phyloP scores from a whole-genome alignment of 371 early-diverging fungal species.

The Mortierella sp. region DNA sequence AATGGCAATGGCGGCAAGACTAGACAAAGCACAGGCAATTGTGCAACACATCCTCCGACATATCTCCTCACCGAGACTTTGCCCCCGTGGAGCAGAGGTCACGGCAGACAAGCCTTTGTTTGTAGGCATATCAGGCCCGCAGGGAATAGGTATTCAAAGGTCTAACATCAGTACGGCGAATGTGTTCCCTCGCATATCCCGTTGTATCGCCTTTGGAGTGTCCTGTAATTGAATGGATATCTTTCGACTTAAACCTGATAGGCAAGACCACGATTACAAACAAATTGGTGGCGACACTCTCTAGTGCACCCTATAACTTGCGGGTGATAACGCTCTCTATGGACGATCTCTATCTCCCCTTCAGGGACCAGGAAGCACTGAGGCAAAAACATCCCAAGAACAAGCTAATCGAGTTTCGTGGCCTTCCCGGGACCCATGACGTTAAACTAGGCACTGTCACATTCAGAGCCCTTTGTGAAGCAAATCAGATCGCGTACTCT shows the following conservation, averaged over 20 bases:
- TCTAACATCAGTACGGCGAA: constrained; percentile 13
- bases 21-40: constrained; percentile 42
- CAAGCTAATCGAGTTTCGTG: constrained; percentile 79
- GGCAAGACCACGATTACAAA: constrained; percentile 79
- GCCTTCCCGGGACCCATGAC: constrained; percentile 93
- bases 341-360: constrained; percentile 90
- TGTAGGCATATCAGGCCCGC: constrained; percentile 82
- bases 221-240: too few species aligned
- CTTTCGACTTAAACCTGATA: too few species aligned
- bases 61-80: constrained; percentile 31
- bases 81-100: constrained; percentile 26
- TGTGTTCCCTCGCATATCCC: too few species aligned
- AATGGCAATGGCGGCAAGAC: constrained; percentile 19
- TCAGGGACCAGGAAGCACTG: constrained; percentile 69
- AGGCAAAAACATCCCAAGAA: constrained; percentile 67
- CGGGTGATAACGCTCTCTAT: constrained; percentile 77
- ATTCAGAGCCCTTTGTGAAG: constrained; percentile 60
- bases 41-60: constrained; percentile 44
- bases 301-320: constrained; percentile 59
- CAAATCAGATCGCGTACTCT: constrained; percentile 24
- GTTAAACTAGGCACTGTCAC: constrained; percentile 66
- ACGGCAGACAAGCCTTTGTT: constrained; percentile 64
- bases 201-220: too few species aligned
- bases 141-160: constrained; percentile 71
- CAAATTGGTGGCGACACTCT: constrained; percentile 60